phyloP scores from a whole-genome alignment of 169 alveolate genomes.

The Babesia bigemina region DNA sequence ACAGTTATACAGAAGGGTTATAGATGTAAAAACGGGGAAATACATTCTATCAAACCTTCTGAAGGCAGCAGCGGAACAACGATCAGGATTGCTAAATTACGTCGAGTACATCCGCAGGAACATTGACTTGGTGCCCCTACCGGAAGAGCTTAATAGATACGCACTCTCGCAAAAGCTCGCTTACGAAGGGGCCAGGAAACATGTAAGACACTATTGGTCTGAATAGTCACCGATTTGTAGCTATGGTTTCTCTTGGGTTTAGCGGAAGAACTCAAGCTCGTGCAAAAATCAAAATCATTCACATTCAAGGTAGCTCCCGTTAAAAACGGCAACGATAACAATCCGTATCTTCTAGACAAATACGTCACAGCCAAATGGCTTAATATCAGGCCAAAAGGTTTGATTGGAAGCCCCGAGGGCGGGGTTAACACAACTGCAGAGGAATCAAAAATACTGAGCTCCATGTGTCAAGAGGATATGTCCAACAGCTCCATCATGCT shows the following conservation, averaged over 20 bases:
- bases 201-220: background rate
- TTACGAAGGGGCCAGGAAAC: constrained; percentile 45
- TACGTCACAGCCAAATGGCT: constrained; percentile 31
- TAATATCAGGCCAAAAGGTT: background rate
- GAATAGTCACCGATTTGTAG: background rate
- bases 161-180: constrained; percentile 61
- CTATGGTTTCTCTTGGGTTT: constrained; percentile 60
- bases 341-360: constrained; percentile 18
- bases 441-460: too few relatives aligned
- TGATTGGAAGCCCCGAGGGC: too few relatives aligned
- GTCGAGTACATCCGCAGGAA: constrained; percentile 50
- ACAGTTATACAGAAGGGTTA: constrained; percentile 30
- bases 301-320: constrained; percentile 8
- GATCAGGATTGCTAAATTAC: constrained; percentile 36
- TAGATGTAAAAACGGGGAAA: constrained; percentile 45
- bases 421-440: too few relatives aligned
- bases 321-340: background rate
- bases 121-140: constrained; percentile 39
- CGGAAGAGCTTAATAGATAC: constrained; percentile 56
- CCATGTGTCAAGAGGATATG: background rate
- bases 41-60: constrained; percentile 50
- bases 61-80: constrained; percentile 43
- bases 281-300: constrained; percentile 29
- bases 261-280: constrained; percentile 61
- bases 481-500: background rate